These are phyloP conservation scores for Picocystis salinarum DNA, from an alignment of 139 green algal genomes.

Conservation along the genomic window DNA sequence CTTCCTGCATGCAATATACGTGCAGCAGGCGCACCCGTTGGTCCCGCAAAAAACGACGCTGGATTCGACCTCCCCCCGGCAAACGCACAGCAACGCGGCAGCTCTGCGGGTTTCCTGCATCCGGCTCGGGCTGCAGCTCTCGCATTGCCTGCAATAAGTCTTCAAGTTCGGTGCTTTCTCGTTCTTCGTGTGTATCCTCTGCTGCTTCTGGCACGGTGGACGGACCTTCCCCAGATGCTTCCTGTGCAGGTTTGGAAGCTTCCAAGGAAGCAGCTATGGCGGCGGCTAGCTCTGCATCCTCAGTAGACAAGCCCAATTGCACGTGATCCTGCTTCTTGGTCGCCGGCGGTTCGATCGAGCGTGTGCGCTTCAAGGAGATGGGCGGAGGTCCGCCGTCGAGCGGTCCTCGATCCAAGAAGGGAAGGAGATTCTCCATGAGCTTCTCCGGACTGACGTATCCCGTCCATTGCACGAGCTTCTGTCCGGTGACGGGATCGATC, in stretches of 20 bases:
- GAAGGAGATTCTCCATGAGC: slow-evolving; percentile 37
- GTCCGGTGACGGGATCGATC: slow-evolving; percentile 57
- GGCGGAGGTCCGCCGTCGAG: slow-evolving; percentile 25
- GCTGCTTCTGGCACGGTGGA: too few relatives aligned
- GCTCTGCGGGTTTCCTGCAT: slow-evolving; percentile 13
- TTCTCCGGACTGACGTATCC: slow-evolving; percentile 51
- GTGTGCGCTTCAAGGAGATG: slow-evolving; percentile 11
- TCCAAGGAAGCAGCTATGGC: slow-evolving; percentile 42
- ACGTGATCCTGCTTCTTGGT: neutral
- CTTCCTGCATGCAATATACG: slow-evolving; percentile 8
- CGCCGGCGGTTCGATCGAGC: slow-evolving; percentile 3
- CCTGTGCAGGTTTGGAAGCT: neutral
- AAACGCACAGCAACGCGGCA: slow-evolving; percentile 30
- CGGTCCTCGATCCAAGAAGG: slow-evolving; percentile 55
- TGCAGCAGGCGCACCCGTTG: slow-evolving; percentile 13
- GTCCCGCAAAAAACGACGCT: slow-evolving; percentile 32
- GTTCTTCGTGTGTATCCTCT: slow-evolving; percentile 2
- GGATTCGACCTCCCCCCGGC: slow-evolving; percentile 31
- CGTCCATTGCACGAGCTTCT: slow-evolving; percentile 32
- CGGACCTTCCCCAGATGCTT: neutral
- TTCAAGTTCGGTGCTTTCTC: slow-evolving; percentile 16
- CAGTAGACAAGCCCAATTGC: slow-evolving; percentile 6
- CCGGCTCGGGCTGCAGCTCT: slow-evolving; percentile 35
- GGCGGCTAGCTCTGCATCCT: slow-evolving; percentile 44
- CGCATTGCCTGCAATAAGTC: too few relatives aligned